These are phyloP conservation scores for Microsporum canis DNA, from an alignment of 2,329 filamentous ascomycete genomes.

Conservation along the genomic window DNA sequence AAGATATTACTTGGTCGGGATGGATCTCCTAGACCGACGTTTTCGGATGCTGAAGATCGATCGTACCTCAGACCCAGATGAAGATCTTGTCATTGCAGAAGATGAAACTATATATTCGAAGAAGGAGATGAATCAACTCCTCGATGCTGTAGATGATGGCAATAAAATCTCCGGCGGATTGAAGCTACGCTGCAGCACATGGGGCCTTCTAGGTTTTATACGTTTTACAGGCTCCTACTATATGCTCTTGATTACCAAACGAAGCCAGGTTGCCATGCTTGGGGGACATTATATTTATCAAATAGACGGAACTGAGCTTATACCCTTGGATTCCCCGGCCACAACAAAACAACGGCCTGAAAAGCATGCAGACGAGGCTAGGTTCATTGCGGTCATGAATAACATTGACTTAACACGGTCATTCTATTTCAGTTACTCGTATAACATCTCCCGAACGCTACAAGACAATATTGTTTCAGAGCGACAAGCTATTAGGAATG, in stretches of 20 bases:
- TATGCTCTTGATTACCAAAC: constrained; percentile 92
- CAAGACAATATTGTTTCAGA: constrained; percentile 86
- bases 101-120: constrained; percentile 92
- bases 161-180: constrained; percentile 85
- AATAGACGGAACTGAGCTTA: constrained; percentile 82
- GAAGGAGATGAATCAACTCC: constrained; percentile 81
- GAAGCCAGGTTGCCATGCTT: constrained; percentile 90
- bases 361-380: constrained; percentile 74
- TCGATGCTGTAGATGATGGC: constrained; percentile 89
- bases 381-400: constrained; percentile 78
- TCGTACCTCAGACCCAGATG: constrained; percentile 65
- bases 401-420: constrained; percentile 82
- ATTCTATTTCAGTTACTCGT: constrained; percentile 98
- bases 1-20: constrained; percentile 87
- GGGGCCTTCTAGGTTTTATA: constrained; percentile 92
- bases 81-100: constrained; percentile 72
- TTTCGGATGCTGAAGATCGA: constrained; percentile 94
- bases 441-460: constrained; percentile 83
- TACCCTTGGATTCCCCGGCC: constrained; percentile 66
- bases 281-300: constrained; percentile 95
- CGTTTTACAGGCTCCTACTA: constrained; percentile 93
- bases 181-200: constrained; percentile 78
- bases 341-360: constrained; percentile 62
- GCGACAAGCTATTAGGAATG: constrained; percentile 57
- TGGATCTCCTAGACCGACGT: constrained; percentile 75